Evolutionary conservation across 2,329 filamentous ascomycete species (phyloP).

Genomic region (Polychaeton citri): DNA sequence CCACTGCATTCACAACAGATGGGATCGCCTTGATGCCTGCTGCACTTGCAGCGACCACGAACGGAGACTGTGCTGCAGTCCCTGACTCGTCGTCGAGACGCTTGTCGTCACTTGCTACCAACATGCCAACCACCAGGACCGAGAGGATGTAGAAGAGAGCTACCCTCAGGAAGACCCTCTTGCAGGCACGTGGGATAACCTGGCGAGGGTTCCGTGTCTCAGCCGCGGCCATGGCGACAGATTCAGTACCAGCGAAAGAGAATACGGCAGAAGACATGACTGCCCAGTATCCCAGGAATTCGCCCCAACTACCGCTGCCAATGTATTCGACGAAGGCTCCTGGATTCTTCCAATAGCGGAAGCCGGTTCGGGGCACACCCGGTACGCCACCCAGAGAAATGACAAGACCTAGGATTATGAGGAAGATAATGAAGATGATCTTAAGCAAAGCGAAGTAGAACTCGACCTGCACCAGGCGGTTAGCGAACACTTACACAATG

Average conservation of each 20-base stretch:
- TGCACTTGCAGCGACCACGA: slow-evolving; percentile 47
- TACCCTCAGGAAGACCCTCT: slow-evolving; percentile 42
- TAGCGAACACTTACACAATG: neutral
- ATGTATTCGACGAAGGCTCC: slow-evolving; percentile 18
- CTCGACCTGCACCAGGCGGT: slow-evolving; percentile 19
- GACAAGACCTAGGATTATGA: slow-evolving; percentile 37
- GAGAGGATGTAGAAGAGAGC: slow-evolving; percentile 31
- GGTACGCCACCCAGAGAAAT: slow-evolving; percentile 37
- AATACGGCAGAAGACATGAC: slow-evolving; percentile 19
- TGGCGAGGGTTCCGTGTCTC: slow-evolving; percentile 14
- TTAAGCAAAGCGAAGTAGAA: slow-evolving; percentile 37
- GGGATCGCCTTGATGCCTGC: slow-evolving; percentile 47
- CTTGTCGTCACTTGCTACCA: slow-evolving; percentile 26
- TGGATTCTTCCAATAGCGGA: slow-evolving; percentile 25
- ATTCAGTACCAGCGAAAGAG: slow-evolving; percentile 37
- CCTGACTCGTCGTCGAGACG: slow-evolving; percentile 16
- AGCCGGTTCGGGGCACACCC: slow-evolving; percentile 30
- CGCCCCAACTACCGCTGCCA: slow-evolving; percentile 17
- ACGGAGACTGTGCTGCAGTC: slow-evolving; percentile 34
- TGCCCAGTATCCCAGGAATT: slow-evolving; percentile 28
- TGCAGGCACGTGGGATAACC: slow-evolving; percentile 33
- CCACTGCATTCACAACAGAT: slow-evolving; percentile 54
- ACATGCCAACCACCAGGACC: slow-evolving; percentile 23
- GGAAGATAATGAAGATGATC: slow-evolving; percentile 36
- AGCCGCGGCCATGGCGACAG: slow-evolving; percentile 13